These are phyloP conservation scores for Pyronema omphalodes DNA, from an alignment of 495 filamentous ascomycete species.

Conservation along the genomic window DNA sequence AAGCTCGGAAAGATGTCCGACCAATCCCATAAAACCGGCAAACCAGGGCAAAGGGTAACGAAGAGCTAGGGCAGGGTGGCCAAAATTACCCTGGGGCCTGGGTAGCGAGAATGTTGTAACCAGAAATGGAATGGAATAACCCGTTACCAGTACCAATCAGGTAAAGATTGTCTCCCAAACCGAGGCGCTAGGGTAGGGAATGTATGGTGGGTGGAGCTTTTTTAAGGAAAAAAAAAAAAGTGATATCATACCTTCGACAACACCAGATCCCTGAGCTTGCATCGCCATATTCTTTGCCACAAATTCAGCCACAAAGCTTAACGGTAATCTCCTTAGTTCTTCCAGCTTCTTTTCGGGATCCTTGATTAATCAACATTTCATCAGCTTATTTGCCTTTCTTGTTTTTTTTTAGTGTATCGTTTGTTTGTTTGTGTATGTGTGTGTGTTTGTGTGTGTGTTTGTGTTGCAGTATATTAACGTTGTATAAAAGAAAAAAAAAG, in stretches of 20 bases:
- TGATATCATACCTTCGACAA: constrained; percentile 1
- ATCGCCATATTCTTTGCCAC: constrained; percentile 1
- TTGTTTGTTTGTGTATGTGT: background rate
- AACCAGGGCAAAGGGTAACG: too few relatives aligned
- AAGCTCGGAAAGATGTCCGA: too few relatives aligned
- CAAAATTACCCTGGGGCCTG: too few relatives aligned
- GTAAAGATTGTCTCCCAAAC: background rate
- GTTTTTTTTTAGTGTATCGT: too few relatives aligned
- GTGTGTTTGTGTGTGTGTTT: background rate
- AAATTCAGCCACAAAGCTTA: constrained; percentile 11
- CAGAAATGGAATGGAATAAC: background rate
- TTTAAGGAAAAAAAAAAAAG: too few relatives aligned
- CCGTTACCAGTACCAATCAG: background rate
- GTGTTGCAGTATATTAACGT: background rate
- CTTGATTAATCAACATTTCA: constrained; percentile 7
- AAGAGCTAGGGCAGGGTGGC: too few relatives aligned
- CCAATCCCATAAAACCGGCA: too few relatives aligned
- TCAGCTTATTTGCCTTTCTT: background rate
- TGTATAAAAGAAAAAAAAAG: constrained; percentile 4
- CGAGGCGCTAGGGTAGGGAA: background rate
- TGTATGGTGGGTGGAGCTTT: too few relatives aligned
- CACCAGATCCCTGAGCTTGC: constrained; percentile 8
- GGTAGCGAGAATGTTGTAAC: background rate
- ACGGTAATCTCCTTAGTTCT: constrained; percentile 20
- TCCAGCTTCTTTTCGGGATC: constrained; percentile 23